These are phyloP conservation scores for Plectranthus barbatus DNA, from an alignment of 257 asterid species.

Conservation along the genomic window DNA sequence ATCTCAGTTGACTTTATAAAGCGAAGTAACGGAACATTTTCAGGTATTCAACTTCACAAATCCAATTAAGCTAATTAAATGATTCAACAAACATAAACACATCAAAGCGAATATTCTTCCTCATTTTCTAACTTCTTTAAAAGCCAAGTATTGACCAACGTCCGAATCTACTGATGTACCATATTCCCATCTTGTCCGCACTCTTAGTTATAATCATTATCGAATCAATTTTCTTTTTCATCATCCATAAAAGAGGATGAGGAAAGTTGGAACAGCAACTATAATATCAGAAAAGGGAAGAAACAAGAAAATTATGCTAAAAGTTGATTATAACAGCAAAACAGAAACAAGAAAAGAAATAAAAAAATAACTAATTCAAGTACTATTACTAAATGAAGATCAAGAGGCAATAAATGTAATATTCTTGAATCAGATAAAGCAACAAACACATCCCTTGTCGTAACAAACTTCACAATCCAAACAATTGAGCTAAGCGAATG, in stretches of 20 bases:
- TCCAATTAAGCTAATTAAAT: neutral
- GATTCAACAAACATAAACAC: neutral
- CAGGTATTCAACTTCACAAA: neutral
- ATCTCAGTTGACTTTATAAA: too few relatives aligned
- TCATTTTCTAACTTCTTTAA: neutral
- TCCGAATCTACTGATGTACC: too few relatives aligned
- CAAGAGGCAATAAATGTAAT: neutral
- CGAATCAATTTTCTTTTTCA: neutral
- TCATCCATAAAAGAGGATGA: neutral
- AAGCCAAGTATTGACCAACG: too few relatives aligned
- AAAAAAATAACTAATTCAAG: neutral
- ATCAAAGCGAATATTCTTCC: neutral
- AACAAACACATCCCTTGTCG: neutral
- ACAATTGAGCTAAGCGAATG: neutral
- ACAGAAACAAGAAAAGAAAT: neutral
- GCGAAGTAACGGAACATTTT: conserved; percentile 5
- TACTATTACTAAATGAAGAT: neutral
- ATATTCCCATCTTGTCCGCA: too few relatives aligned
- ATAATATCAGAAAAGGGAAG: neutral
- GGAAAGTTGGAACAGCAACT: neutral
- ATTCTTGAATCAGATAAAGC: neutral
- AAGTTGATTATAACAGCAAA: neutral
- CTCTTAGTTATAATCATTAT: neutral
- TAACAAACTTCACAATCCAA: neutral
- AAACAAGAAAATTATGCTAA: neutral